A percentile compares a stretch with the other conserved stretches of the same genome.
These are phyloP conservation scores for Spergularia azorica DNA, from an alignment of 179 eudicot species.

Conservation along the genomic window DNA sequence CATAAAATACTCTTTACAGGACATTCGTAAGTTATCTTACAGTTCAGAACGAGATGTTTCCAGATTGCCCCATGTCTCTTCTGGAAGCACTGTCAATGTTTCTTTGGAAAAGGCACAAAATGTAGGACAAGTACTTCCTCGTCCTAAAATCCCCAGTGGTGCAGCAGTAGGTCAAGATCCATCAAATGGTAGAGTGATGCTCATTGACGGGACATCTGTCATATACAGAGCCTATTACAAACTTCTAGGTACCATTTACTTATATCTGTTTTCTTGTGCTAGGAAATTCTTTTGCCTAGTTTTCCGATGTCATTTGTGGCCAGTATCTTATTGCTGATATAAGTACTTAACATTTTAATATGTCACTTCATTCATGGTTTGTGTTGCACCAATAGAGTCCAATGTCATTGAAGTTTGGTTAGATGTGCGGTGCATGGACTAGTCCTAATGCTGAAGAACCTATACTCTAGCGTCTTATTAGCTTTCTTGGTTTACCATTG, in stretches of 20 bases:
- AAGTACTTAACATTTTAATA: neutral
- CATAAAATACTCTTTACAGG: constrained; percentile 26
- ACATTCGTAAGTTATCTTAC: constrained; percentile 26
- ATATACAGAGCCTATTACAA: constrained; percentile 91
- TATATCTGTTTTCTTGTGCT: neutral
- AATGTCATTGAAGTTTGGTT: neutral
- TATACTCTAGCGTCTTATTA: neutral
- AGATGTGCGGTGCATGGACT: neutral
- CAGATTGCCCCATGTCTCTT: constrained; percentile 23
- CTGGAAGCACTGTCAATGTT: constrained; percentile 35
- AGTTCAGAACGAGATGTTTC: constrained; percentile 14
- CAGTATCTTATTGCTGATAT: neutral
- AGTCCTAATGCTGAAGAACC: neutral
- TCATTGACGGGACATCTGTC: constrained; percentile 90
- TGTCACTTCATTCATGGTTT: neutral
- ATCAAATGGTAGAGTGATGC: constrained; percentile 85
- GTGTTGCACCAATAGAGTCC: neutral
- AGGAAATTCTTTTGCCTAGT: neutral
- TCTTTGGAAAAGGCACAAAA: constrained; percentile 39
- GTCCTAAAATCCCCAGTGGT: constrained; percentile 33
- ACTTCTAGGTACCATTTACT: constrained; percentile 63
- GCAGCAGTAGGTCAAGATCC: constrained; percentile 30
- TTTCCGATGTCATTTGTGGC: neutral
- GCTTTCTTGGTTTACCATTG: neutral
- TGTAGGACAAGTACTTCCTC: constrained; percentile 23